Percentiles rank a stretch among this genome's conserved stretches.
phyloP scores from a whole-genome alignment of 257 asterid species.

The Buddleja alternifolia region DNA sequence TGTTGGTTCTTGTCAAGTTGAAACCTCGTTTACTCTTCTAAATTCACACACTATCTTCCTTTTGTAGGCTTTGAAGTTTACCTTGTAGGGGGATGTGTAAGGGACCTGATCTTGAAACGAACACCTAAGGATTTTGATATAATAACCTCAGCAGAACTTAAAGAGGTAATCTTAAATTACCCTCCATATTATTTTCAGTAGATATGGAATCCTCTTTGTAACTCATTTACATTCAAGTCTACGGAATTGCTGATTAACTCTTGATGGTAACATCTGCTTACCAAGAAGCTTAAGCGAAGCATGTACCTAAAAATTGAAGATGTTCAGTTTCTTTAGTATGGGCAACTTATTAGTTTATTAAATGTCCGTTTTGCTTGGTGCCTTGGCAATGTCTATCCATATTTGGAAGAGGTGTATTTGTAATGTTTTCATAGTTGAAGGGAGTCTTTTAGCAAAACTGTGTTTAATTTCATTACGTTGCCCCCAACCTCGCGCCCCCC shows the following conservation, averaged over 20 bases:
- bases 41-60: conserved; percentile 5
- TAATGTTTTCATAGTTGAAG: too few relatives aligned
- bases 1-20: conserved; percentile 13
- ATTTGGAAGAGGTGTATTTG: too few relatives aligned
- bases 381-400: too few relatives aligned
- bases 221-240: conserved; percentile 2
- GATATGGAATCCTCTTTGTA: background rate
- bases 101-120: conserved; percentile 74
- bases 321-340: too few relatives aligned
- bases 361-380: too few relatives aligned
- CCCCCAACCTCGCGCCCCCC: too few relatives aligned
- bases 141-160: conserved; percentile 83
- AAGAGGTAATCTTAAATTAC: conserved; percentile 46
- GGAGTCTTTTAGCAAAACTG: too few relatives aligned
- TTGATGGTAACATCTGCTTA: background rate
- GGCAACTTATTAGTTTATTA: too few relatives aligned
- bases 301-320: background rate
- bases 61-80: conserved; percentile 79
- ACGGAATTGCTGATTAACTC: background rate
- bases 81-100: conserved; percentile 91
- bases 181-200: background rate
- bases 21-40: conserved; percentile 7
- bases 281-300: background rate
- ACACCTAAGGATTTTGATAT: conserved; percentile 84
- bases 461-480: too few relatives aligned